Evolutionary conservation across 1,139 yeast species (phyloP).

Genomic region (Hemisphaericaspora xylofermentans): DNA sequence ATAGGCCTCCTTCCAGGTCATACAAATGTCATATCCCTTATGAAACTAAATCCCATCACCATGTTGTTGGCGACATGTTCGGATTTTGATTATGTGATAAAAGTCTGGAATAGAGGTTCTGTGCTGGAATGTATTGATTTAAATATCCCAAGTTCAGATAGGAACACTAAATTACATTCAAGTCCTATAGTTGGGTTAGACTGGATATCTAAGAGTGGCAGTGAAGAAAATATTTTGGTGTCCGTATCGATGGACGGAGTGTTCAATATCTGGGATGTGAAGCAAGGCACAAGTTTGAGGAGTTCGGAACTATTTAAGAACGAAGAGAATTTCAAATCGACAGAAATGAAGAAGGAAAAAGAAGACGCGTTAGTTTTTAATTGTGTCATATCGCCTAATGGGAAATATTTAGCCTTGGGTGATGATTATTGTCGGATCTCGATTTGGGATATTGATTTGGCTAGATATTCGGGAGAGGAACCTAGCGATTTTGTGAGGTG

Average conservation of each 20-base stretch:
- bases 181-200: slow-evolving; percentile 55
- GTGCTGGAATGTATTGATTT: slow-evolving; percentile 42
- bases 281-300: slow-evolving; percentile 31
- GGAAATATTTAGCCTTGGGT: slow-evolving; percentile 55
- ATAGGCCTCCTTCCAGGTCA: slow-evolving; percentile 72
- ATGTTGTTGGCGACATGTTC: slow-evolving; percentile 70
- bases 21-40: slow-evolving; percentile 54
- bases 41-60: slow-evolving; percentile 51
- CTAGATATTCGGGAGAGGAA: slow-evolving; percentile 8
- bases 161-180: slow-evolving; percentile 36
- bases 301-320: slow-evolving; percentile 27
- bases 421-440: slow-evolving; percentile 59
- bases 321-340: slow-evolving; percentile 21
- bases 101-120: slow-evolving; percentile 71
- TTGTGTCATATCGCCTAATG: slow-evolving; percentile 52
- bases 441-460: slow-evolving; percentile 47
- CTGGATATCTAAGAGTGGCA: no score
- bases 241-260: slow-evolving; percentile 68
- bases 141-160: slow-evolving; percentile 17
- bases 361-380: slow-evolving; percentile 38
- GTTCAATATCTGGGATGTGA: slow-evolving; percentile 65
- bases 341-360: slow-evolving; percentile 5
- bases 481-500: slow-evolving; percentile 20
- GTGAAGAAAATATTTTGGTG: slow-evolving; percentile 25
- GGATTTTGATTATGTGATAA: slow-evolving; percentile 63